phyloP scores from a whole-genome alignment of 805 yeast species.

The Aciculoconidium aculeatum region DNA sequence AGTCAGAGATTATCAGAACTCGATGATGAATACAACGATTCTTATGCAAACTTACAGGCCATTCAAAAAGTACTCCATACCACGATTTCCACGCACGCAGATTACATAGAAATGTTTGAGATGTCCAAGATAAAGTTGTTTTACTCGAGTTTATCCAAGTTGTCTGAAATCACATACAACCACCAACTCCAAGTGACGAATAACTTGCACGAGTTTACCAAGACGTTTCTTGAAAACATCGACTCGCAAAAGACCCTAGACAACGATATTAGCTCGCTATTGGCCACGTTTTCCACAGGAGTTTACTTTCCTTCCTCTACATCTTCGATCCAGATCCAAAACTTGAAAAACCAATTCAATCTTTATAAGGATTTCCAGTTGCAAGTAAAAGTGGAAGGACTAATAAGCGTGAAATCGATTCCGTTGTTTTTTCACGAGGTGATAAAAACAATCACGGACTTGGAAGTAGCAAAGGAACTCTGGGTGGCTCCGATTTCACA shows the following conservation, averaged over 20 bases:
- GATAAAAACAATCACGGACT: conserved; percentile 11
- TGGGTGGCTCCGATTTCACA: conserved; percentile 31
- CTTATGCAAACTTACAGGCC: conserved; percentile 28
- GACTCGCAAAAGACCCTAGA: conserved; percentile 16
- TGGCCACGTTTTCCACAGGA: conserved; percentile 28
- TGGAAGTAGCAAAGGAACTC: conserved; percentile 3
- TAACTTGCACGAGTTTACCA: conserved; percentile 18
- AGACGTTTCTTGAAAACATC: conserved; percentile 14
- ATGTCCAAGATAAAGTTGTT: conserved; percentile 26
- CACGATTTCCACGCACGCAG: conserved; percentile 17
- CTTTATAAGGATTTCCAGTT: conserved; percentile 36
- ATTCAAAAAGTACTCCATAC: conserved; percentile 25
- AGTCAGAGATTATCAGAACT: conserved; percentile 21
- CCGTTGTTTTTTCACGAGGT: conserved; percentile 26
- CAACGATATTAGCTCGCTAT: conserved; percentile 19
- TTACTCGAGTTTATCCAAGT: conserved; percentile 25
- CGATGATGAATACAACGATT: conserved; percentile 28
- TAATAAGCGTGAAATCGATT: conserved; percentile 23
- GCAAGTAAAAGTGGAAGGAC: conserved; percentile 19
- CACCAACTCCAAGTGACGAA: conserved; percentile 20
- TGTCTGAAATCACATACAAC: conserved; percentile 29
- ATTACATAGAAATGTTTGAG: conserved; percentile 30
- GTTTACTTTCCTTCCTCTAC: conserved; percentile 33
- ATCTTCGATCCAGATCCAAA: conserved; percentile 31
- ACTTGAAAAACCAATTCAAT: conserved; percentile 32